phyloP scores from a whole-genome alignment of 1,139 yeast genomes.

The Geotrichum citri-aurantii region DNA sequence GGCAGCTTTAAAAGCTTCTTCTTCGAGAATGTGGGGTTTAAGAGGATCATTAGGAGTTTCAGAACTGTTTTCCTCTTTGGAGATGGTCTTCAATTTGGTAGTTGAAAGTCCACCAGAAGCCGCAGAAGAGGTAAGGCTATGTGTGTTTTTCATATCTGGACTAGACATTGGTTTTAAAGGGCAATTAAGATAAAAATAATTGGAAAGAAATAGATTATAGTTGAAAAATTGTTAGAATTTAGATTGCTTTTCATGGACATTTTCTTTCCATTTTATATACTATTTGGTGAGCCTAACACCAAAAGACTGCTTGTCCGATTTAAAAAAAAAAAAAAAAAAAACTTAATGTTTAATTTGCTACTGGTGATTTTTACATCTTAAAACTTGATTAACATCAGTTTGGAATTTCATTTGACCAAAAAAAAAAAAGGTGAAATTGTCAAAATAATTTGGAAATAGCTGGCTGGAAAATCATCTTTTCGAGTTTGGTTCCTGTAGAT shows the following conservation, averaged over 20 bases:
- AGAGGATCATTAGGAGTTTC: neutral
- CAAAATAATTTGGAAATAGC: no score
- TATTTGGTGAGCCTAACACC: neutral
- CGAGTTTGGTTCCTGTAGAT: no score
- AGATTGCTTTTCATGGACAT: neutral
- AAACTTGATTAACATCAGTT: no score
- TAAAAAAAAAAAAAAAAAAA: neutral
- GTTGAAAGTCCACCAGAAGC: conserved; percentile 2
- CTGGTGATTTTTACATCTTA: neutral
- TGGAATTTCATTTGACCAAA: no score
- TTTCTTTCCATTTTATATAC: neutral
- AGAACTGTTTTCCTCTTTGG: neutral
- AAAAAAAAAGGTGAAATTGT: no score
- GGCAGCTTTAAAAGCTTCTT: conserved; percentile 10
- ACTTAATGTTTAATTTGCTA: neutral
- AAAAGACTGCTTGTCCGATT: neutral
- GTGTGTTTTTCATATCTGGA: neutral
- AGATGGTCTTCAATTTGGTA: neutral
- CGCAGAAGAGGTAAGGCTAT: conserved; percentile 6
- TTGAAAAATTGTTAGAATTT: neutral
- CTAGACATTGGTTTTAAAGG: neutral
- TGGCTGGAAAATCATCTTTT: no score
- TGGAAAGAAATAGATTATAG: neutral
- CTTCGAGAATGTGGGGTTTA: conserved; percentile 8
- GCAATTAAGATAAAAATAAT: neutral